These are phyloP conservation scores for Purshia tridentata DNA, from an alignment of 306 rosid species.

Conservation along the genomic window DNA sequence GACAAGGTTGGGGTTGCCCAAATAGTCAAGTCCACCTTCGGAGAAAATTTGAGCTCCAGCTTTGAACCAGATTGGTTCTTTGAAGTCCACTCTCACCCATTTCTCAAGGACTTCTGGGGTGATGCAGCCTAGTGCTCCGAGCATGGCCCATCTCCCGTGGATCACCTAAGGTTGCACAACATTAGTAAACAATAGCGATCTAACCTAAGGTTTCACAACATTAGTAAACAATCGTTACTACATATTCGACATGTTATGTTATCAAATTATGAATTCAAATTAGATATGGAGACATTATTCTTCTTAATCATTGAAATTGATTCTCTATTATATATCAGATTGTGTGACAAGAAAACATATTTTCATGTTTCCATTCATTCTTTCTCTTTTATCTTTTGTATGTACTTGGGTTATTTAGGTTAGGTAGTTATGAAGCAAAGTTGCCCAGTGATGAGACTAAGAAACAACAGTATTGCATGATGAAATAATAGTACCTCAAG, in stretches of 20 bases:
- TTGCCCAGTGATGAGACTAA: neutral
- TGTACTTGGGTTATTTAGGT: neutral
- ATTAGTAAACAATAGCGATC: no score
- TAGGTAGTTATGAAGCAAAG: neutral
- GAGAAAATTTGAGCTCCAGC: conserved; percentile 91
- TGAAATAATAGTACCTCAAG: conserved; percentile 63
- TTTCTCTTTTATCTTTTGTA: neutral
- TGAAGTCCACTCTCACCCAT: conserved; percentile 73
- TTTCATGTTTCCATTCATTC: neutral
- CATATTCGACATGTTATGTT: neutral
- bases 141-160: conserved; percentile 97
- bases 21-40: conserved; percentile 84
- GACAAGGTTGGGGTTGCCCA: conserved; percentile 90
- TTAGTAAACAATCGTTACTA: no score
- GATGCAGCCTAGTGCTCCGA: conserved; percentile 90
- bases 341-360: neutral
- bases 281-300: neutral
- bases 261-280: neutral
- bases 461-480: conserved; percentile 1
- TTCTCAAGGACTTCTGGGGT: conserved; percentile 81
- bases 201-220: no score
- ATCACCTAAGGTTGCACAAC: conserved; percentile 51
- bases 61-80: conserved; percentile 94
- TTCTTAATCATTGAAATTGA: neutral
- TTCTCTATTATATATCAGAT: no score